A percentile compares a stretch with the other conserved stretches of the same genome.
Conservation (phyloP, 2,329 filamentous ascomycete genomes). For the Fusarium sp. region DNA sequence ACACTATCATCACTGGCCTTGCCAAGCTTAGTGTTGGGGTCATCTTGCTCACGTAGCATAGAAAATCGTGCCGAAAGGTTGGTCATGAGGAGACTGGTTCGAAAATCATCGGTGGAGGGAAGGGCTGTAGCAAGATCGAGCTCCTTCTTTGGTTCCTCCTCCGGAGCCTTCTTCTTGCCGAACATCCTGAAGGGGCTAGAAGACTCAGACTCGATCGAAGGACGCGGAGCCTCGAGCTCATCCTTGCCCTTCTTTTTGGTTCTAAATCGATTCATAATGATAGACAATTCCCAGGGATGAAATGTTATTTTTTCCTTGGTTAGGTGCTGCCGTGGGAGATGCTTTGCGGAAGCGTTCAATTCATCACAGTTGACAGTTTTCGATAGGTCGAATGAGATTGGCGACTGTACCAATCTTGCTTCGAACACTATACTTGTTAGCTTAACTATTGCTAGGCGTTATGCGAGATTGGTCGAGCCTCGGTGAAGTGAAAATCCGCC, state of each 20-base stretch:
- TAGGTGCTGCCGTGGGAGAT: not conserved
- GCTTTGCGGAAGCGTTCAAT: constrained; percentile 24
- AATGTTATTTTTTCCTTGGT: constrained; percentile 6
- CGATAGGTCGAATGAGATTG: constrained; percentile 19
- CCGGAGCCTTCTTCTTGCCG: constrained; percentile 64
- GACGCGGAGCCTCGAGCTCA: constrained; percentile 56
- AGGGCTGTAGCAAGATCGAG: constrained; percentile 80
- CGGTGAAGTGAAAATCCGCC: not conserved
- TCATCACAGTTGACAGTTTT: constrained; percentile 31
- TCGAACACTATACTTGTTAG: constrained; percentile 26
- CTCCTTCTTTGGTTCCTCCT: constrained; percentile 70
- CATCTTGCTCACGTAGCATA: constrained; percentile 95
- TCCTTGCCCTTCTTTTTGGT: constrained; percentile 77
- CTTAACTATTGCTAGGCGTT: not conserved
- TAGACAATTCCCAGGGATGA: not conserved
- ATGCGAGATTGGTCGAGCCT: not conserved
- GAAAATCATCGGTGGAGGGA: constrained; percentile 87
- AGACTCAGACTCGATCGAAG: constrained; percentile 66
- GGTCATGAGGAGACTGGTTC: constrained; percentile 95
- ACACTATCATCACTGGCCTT: constrained; percentile 98
- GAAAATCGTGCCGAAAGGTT: constrained; percentile 95
- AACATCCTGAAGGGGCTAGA: constrained; percentile 66
- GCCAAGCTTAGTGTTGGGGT: constrained; percentile 86
- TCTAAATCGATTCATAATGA: constrained; percentile 80
- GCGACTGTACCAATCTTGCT: constrained; percentile 20